These are phyloP conservation scores for Berkeleyomyces basicola DNA, from an alignment of 2,329 filamentous ascomycete genomes.

Conservation along the genomic window DNA sequence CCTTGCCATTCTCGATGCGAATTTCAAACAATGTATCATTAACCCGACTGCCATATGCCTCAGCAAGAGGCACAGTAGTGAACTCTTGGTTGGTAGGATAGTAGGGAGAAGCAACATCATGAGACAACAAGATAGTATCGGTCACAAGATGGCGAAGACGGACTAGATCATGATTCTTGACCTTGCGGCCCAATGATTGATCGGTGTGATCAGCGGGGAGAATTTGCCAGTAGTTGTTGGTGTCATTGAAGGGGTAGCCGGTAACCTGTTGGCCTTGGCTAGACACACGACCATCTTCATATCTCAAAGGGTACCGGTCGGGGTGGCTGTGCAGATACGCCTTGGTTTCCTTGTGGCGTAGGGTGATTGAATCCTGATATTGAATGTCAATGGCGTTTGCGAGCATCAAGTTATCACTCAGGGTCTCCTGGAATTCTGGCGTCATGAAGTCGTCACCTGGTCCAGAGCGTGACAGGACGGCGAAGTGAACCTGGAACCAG, in stretches of 20 bases:
- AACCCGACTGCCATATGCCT: conserved; percentile 55
- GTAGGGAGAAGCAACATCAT: conserved; percentile 93
- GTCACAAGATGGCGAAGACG: conserved; percentile 77
- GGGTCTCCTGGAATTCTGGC: conserved; percentile 91
- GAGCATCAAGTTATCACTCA: conserved; percentile 87
- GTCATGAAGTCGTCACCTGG: conserved; percentile 98
- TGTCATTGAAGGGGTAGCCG: conserved; percentile 94
- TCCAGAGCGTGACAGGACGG: conserved; percentile 72
- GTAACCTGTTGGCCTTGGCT: conserved; percentile 97
- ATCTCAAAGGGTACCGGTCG: conserved; percentile 78
- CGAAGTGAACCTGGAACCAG: conserved; percentile 99
- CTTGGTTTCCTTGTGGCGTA: conserved; percentile 95
- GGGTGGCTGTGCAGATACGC: conserved; percentile 87
- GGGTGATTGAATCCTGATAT: conserved; percentile 75
- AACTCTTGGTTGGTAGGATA: conserved; percentile 98
- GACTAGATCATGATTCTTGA: conserved; percentile 73
- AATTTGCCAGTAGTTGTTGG: conserved; percentile 97
- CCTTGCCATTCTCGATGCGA: conserved; percentile 72
- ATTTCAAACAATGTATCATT: conserved; percentile 92
- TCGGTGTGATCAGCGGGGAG: conserved; percentile 47
- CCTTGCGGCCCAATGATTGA: conserved; percentile 33
- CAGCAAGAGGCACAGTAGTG: conserved; percentile 58
- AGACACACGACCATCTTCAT: conserved; percentile 92
- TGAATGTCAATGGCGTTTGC: conserved; percentile 72
- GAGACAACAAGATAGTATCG: conserved; percentile 71